Percentiles rank a stretch among this genome's conserved stretches.
Conservation (phyloP, 2,329 filamentous ascomycete genomes). For the Hypomyces perniciosus region DNA sequence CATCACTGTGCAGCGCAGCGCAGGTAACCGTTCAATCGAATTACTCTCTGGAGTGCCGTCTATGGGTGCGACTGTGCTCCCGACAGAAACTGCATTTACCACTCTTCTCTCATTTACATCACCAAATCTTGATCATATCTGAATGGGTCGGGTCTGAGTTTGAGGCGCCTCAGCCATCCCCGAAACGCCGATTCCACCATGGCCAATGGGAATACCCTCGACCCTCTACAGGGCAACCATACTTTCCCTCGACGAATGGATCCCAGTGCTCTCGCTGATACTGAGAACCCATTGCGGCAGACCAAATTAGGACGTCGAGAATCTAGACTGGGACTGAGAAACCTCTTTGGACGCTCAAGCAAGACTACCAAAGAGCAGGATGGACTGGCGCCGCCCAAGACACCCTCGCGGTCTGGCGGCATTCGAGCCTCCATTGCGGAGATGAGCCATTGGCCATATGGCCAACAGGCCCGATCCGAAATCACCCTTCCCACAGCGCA, state of each 20-base stretch:
- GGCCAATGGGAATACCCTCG: constrained; percentile 15
- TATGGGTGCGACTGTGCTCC: too few relatives aligned
- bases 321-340: constrained; percentile 46
- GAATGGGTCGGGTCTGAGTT: too few relatives aligned
- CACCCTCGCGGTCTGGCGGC: constrained; percentile 28
- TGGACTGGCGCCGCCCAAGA: constrained; percentile 23
- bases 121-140: too few relatives aligned
- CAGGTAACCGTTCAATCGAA: too few relatives aligned
- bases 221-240: constrained; percentile 5
- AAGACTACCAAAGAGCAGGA: constrained; percentile 33
- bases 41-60: too few relatives aligned
- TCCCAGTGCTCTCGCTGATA: constrained; percentile 8
- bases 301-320: constrained; percentile 42
- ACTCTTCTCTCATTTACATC: too few relatives aligned
- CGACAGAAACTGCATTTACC: too few relatives aligned
- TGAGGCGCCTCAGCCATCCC: too few relatives aligned
- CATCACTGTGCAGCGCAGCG: too few relatives aligned
- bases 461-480: constrained; percentile 20
- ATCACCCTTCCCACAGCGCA: constrained; percentile 3
- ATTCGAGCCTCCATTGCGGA: constrained; percentile 43
- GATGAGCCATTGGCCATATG: constrained; percentile 38
- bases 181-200: constrained; percentile 19
- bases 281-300: constrained; percentile 27
- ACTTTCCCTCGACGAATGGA: constrained; percentile 10
- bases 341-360: constrained; percentile 42